Percentiles rank a stretch among this genome's conserved stretches.
Conservation (phyloP, 805 yeast species). For the Starmerella roubikii region DNA sequence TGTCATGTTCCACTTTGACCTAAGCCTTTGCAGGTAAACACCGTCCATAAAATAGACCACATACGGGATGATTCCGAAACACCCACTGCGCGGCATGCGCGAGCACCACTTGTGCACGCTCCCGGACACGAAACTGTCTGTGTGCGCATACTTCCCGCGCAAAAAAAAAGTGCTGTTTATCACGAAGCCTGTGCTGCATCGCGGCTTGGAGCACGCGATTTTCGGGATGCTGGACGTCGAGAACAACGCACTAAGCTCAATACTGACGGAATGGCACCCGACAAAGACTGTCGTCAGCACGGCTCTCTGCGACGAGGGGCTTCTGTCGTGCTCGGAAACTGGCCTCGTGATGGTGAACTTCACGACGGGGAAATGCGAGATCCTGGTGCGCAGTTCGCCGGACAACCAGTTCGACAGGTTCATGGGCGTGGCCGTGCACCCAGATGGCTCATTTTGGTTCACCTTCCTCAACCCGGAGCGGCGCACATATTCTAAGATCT, state of each 20-base stretch:
- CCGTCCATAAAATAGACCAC: no score
- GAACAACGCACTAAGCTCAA: slow-evolving; percentile 1
- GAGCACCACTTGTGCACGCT: background rate
- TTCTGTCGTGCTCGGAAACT: slow-evolving; percentile 1
- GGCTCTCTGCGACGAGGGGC: background rate
- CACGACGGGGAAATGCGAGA: background rate
- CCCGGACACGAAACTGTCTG: background rate
- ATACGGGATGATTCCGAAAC: background rate
- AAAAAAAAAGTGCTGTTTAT: background rate
- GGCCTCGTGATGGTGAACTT: slow-evolving; percentile 2
- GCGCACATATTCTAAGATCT: background rate
- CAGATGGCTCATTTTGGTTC: background rate
- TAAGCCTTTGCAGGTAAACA: no score
- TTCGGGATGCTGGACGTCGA: slow-evolving; percentile 1
- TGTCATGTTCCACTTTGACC: no score
- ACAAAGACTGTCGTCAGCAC: background rate
- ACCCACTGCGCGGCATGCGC: background rate
- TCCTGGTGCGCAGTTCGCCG: background rate
- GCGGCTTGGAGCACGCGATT: background rate
- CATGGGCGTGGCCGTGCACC: background rate
- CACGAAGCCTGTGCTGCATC: background rate
- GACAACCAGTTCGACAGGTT: background rate
- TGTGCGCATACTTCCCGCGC: background rate
- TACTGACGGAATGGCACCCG: background rate
- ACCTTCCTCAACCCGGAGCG: background rate